phyloP scores from a whole-genome alignment of 2,329 filamentous ascomycete species.

The Trichoderma atroviride region DNA sequence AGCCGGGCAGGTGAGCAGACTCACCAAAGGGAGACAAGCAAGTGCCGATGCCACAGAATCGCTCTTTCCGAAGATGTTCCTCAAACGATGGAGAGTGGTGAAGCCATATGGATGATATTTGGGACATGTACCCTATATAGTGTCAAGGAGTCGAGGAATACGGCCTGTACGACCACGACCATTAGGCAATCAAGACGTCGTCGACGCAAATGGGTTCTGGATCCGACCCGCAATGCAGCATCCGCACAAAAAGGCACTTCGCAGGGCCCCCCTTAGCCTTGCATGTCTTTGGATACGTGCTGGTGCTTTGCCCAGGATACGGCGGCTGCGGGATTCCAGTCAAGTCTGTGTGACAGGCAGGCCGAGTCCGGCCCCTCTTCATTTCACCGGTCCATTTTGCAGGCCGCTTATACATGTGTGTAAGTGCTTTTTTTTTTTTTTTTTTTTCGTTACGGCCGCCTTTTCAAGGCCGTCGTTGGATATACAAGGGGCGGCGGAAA shows the following conservation, averaged over 20 bases:
- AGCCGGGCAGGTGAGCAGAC: background rate
- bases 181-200: slow-evolving; percentile 8
- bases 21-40: background rate
- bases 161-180: background rate
- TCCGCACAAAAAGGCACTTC: slow-evolving; percentile 10
- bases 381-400: slow-evolving; percentile 11
- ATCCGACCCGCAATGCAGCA: slow-evolving; percentile 23
- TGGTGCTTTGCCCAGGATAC: background rate
- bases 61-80: too few relatives aligned
- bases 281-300: background rate
- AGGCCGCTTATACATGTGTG: background rate
- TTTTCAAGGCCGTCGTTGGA: background rate
- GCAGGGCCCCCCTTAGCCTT: background rate
- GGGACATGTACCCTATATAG: slow-evolving; percentile 16
- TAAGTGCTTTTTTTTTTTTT: background rate
- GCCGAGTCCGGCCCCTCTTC: slow-evolving; percentile 22
- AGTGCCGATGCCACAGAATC: background rate
- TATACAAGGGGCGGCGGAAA: background rate
- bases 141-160: background rate
- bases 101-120: background rate
- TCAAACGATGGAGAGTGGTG: background rate
- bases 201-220: slow-evolving; percentile 1
- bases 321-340: background rate
- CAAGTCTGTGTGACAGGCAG: slow-evolving; percentile 16
- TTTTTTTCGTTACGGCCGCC: background rate